These are phyloP conservation scores for Entomortierella parvispora DNA, from an alignment of 192 early-diverging fungal species.

Conservation along the genomic window DNA sequence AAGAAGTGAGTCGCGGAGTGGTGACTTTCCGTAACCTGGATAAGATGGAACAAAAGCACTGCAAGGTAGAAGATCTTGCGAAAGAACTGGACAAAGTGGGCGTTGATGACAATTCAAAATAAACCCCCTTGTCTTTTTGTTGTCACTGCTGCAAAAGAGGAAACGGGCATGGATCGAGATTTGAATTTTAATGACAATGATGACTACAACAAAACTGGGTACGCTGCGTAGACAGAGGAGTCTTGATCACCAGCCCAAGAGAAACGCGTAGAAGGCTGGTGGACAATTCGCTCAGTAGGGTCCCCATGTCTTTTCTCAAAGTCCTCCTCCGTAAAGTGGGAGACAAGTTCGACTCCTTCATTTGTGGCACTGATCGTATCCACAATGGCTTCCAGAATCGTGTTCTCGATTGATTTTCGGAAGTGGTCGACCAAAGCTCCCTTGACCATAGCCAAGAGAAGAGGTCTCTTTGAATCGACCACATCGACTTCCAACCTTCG, in stretches of 20 bases:
- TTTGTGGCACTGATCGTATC: constrained; percentile 14
- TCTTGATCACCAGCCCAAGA: too few relatives aligned
- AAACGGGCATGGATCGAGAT: too few relatives aligned
- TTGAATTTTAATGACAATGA: too few relatives aligned
- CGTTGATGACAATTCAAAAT: not conserved
- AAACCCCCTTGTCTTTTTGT: too few relatives aligned
- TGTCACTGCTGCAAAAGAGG: too few relatives aligned
- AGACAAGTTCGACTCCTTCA: constrained; percentile 14
- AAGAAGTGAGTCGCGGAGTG: constrained; percentile 33
- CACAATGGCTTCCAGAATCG: constrained; percentile 3
- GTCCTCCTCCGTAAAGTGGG: constrained; percentile 9
- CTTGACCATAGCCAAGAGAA: constrained; percentile 13
- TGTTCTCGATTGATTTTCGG: constrained; percentile 20
- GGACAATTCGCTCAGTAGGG: not conserved
- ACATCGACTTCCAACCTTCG: constrained; percentile 13
- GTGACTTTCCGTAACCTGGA: constrained; percentile 45
- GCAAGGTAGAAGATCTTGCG: constrained; percentile 13
- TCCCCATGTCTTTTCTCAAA: not conserved
- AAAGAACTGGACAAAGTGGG: constrained; percentile 1
- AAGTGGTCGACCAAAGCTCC: constrained; percentile 7
- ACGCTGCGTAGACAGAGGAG: too few relatives aligned
- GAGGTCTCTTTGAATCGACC: constrained; percentile 14
- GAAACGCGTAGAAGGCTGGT: too few relatives aligned
- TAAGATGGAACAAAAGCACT: constrained; percentile 28
- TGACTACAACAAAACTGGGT: too few relatives aligned